Percentiles rank a stretch among this genome's conserved stretches.
Evolutionary conservation across 2,329 filamentous ascomycete species (phyloP).

Genomic region (Bipolaris cookei): DNA sequence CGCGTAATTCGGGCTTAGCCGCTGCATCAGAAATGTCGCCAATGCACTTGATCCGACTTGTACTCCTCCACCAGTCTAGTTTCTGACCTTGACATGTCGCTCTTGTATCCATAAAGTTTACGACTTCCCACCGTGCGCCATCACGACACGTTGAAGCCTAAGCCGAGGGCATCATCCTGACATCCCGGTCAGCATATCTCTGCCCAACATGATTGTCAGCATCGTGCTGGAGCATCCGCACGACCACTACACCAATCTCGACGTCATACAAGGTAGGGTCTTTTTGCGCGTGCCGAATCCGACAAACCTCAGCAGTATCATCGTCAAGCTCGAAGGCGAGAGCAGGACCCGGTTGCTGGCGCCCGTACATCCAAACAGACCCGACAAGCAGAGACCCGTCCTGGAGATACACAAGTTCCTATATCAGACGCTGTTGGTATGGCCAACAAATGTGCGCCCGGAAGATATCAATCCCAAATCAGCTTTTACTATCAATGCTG

Average conservation of each 20-base stretch:
- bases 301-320: conserved; percentile 61
- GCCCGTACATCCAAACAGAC: conserved; percentile 52
- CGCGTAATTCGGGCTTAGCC: conserved; percentile 43
- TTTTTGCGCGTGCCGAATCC: conserved; percentile 53
- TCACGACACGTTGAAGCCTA: conserved; percentile 10
- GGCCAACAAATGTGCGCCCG: conserved; percentile 61
- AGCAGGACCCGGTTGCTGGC: conserved; percentile 69
- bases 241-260: conserved; percentile 80
- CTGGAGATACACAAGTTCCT: conserved; percentile 68
- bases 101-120: conserved; percentile 20
- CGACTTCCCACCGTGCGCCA: conserved; percentile 25
- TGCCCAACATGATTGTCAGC: conserved; percentile 57
- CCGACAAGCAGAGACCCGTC: conserved; percentile 54
- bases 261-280: conserved; percentile 68
- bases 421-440: conserved; percentile 76
- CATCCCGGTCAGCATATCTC: conserved; percentile 2
- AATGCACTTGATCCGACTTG: conserved; percentile 18
- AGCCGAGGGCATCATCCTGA: conserved; percentile 3
- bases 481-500: conserved; percentile 68
- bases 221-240: conserved; percentile 70
- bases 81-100: conserved; percentile 34
- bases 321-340: conserved; percentile 85
- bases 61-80: conserved; percentile 8
- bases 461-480: conserved; percentile 52
- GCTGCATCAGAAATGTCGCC: conserved; percentile 15